Evolutionary conservation across 805 yeast genomes (phyloP), one percentile per base, ranked within the genome.

Genomic region (Lachancea kluyveri): DNA sequence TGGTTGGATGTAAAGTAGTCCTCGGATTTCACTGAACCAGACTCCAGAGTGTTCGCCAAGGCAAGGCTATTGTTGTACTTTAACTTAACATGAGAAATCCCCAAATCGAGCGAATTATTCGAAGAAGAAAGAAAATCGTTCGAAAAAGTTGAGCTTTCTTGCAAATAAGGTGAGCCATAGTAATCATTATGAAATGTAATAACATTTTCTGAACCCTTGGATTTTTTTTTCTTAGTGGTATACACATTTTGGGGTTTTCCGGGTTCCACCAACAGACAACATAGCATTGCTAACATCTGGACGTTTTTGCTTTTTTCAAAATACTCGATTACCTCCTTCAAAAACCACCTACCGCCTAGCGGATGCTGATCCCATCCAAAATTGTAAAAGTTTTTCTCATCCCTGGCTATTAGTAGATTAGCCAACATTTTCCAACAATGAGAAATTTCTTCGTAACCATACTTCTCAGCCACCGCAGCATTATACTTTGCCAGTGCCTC

Each of bases 231-330:
- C 21, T 11, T 28, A 10, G n/a, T n/a, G n/a, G n/a, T n/a, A n/a
- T n/a, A n/a, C n/a, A n/a, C n/a, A n/a, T n/a, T n/a, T n/a, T n/a
- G n/a, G n/a, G 28, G 28, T 14, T 14, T 24, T 2, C 36, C 26
- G 13, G 29, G 40, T 10, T 13, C 28, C 18, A 26, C 35, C 3
- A 83, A 57, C 4, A 85, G 67, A 57, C 95, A 84, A 3, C 90
- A 73, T 42, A 87, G 57, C 86, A 84, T 82, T 1, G 94, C 95
- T 15, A 88, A 61, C 95, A 90, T 85, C 54, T 90, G 96, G 17
- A 85, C 58, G 47, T 90, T 80, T 2, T 78, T 75, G 24, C 65
- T 49, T 20, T 47, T 58, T 45, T 79, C 92, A 50, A 78, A 86
- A 45, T 79, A 78, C 1, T 54, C 49, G 48, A 88, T 64, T 23